Evolutionary conservation across 345 rosid species (phyloP).

Genomic region (Populus davidiana): DNA sequence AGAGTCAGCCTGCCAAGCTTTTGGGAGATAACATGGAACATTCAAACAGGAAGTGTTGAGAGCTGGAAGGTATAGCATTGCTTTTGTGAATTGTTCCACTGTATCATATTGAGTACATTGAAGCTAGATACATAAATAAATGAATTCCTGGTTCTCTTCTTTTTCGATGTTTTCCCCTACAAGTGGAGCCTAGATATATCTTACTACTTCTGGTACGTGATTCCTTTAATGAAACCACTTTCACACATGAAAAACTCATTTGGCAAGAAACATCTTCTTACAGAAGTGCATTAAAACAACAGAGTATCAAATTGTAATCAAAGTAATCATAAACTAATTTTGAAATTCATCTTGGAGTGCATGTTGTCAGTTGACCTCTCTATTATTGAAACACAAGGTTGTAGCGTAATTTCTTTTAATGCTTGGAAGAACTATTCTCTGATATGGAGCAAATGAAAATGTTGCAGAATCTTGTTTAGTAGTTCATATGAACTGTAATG

Average conservation of each 20-base stretch:
- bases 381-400: background rate
- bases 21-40: conserved; percentile 72
- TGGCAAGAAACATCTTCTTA: background rate
- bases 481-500: too few species aligned
- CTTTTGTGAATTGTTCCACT: conserved; percentile 5
- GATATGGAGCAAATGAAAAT: background rate
- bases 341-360: background rate
- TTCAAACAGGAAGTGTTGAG: conserved; percentile 58
- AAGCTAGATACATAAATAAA: background rate
- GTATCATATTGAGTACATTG: background rate
- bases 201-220: background rate
- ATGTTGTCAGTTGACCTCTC: background rate
- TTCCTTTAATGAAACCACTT: background rate
- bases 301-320: background rate
- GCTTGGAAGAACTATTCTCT: background rate
- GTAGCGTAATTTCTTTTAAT: background rate
- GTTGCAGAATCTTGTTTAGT: too few species aligned
- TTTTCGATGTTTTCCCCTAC: background rate
- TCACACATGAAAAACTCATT: background rate
- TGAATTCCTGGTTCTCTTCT: background rate
- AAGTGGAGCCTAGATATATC: background rate
- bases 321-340: background rate
- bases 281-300: background rate
- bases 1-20: conserved; percentile 47
- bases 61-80: conserved; percentile 74